phyloP scores from a whole-genome alignment of 208 protist species.

The Trypanosomatidae sp. region DNA sequence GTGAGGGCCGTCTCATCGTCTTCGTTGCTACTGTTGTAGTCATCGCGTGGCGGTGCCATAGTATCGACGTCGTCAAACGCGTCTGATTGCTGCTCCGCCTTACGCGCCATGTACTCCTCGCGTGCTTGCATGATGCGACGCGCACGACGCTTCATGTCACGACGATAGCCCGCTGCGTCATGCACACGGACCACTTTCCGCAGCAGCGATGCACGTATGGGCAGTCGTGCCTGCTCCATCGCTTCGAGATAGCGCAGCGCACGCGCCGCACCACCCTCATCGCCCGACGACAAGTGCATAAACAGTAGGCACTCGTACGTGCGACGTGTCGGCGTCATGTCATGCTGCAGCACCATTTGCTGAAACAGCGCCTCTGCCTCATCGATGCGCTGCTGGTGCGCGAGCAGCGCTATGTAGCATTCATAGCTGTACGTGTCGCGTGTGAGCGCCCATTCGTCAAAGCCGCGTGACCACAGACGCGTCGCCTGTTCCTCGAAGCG shows the following conservation, averaged over 20 bases:
- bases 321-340: conserved; percentile 53
- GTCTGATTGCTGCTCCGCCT: conserved; percentile 25
- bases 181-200: conserved; percentile 83
- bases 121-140: conserved; percentile 86
- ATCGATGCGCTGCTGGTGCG: conserved; percentile 78
- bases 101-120: conserved; percentile 70
- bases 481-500: conserved; percentile 68
- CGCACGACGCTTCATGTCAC: conserved; percentile 87
- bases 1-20: not conserved
- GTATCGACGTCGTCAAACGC: not conserved
- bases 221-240: conserved; percentile 65
- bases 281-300: conserved; percentile 85
- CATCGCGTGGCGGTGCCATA: not conserved
- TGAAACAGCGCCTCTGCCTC: conserved; percentile 83
- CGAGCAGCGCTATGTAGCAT: conserved; percentile 79
- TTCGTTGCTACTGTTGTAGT: not conserved
- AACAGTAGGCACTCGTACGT: conserved; percentile 86
- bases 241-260: conserved; percentile 81
- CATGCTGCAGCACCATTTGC: conserved; percentile 68
- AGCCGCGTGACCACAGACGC: conserved; percentile 67
- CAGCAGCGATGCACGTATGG: conserved; percentile 54
- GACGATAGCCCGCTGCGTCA: conserved; percentile 78
- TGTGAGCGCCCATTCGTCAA: conserved; percentile 69
- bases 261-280: conserved; percentile 79
- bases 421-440: conserved; percentile 82